Evolutionary conservation across 2,329 filamentous ascomycete genomes (phyloP), one percentile per base, ranked within the genome.

Genomic region (Penicillium sp.): DNA sequence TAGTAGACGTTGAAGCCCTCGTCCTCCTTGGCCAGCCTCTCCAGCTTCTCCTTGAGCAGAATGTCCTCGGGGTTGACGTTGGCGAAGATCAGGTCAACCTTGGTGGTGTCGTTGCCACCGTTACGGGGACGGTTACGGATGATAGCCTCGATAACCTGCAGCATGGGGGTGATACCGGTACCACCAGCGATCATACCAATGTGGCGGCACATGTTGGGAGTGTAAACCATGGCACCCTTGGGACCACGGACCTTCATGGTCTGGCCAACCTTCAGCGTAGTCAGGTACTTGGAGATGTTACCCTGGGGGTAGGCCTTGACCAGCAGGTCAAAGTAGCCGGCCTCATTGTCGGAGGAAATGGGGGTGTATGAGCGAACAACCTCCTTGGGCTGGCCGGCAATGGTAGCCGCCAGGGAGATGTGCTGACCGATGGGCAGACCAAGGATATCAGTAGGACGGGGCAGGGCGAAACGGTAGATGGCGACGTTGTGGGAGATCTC

Each of bases 121-220:
- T 81, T 83, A 63, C 79, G 79, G 58, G 81, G 81, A 64, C 92
- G 88, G 73, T 92, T 92, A 70, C 92, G 88, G 72, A 93, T 87
- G 71, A 98, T 93, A 62, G 94, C 95, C 73, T 93, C 91, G 77
- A 97, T 89, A 72, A 99, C 88, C 83, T 99, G 95, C 66, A 98
- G 86, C 95, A 99, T 99, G 64, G 95, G 95, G 10, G 95, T 98
- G 79, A 99, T 98, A 71, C 95, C 95, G 37, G 95, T 98, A 68
- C 95, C 95, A 70, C 95, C 95, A 67, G 95, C 93, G 76, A 99
- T 92, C 95, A 99, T 99, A 76, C 93, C 95, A 70, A 99, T 96
- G 80, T 91, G 91, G 68, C 91, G 89, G 72, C 94, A 92, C 91
- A 99, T 94, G 85, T 97, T 97, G 72, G 94, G 93, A 19, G 90